Conservation (phyloP, 805 yeast genomes). For the Millerozyma miso region DNA sequence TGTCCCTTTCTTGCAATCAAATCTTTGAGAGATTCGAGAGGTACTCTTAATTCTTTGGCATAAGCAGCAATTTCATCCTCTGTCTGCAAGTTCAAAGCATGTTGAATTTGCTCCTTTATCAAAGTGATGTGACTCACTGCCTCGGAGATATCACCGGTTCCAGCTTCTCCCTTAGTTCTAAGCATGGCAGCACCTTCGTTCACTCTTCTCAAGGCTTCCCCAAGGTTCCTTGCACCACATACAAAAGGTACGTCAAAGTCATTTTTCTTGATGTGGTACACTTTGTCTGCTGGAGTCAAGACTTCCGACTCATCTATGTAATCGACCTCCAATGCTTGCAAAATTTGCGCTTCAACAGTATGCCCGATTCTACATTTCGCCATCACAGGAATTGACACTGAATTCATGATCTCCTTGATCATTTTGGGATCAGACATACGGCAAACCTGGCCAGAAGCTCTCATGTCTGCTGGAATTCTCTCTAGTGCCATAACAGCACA, state of each 20-base stretch:
- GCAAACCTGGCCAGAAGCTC: constrained; percentile 77
- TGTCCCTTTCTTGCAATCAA: constrained; percentile 51
- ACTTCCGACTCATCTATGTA: constrained; percentile 85
- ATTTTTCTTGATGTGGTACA: constrained; percentile 56
- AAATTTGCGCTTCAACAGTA: constrained; percentile 73
- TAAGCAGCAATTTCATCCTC: constrained; percentile 44
- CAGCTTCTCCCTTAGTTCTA: constrained; percentile 86
- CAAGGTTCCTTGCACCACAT: constrained; percentile 78
- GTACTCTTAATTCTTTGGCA: constrained; percentile 60
- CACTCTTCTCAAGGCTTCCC: constrained; percentile 76
- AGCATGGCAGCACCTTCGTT: constrained; percentile 85
- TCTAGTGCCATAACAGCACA: constrained; percentile 89
- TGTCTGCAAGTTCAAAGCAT: constrained; percentile 33
- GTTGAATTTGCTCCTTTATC: constrained; percentile 53
- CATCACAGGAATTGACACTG: constrained; percentile 74
- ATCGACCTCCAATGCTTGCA: constrained; percentile 68
- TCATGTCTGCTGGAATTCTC: constrained; percentile 80
- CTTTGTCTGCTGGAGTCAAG: constrained; percentile 75
- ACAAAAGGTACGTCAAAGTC: constrained; percentile 72
- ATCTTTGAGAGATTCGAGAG: constrained; percentile 47
- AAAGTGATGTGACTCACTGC: constrained; percentile 71
- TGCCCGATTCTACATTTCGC: constrained; percentile 86
- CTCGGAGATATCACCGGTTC: constrained; percentile 82
- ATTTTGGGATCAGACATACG: constrained; percentile 83
- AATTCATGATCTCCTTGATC: constrained; percentile 69